Percentiles rank a stretch among this genome's conserved stretches.
phyloP scores from a whole-genome alignment of 2,329 filamentous ascomycete species.

The Bisporella sp. region DNA sequence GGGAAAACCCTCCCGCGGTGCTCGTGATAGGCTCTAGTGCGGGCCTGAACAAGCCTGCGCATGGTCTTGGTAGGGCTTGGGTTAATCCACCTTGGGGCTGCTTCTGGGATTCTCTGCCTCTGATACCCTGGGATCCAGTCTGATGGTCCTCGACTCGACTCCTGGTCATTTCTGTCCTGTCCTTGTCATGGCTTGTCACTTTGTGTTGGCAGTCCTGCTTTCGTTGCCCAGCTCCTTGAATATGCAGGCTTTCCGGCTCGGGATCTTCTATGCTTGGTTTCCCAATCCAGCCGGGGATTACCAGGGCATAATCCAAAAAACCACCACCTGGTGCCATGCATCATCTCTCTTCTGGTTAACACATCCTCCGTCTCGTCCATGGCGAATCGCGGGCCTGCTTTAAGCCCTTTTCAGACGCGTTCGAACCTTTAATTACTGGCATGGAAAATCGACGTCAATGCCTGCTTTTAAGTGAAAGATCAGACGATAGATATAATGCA shows the following conservation, averaged over 20 bases:
- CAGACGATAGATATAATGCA: slow-evolving; percentile 28
- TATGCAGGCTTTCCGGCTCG: neutral
- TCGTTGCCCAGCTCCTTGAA: too few relatives aligned
- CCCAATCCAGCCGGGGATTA: slow-evolving; percentile 14
- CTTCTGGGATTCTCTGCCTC: too few relatives aligned
- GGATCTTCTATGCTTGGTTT: slow-evolving; percentile 15
- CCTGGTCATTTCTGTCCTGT: too few relatives aligned
- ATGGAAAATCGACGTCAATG: slow-evolving; percentile 22
- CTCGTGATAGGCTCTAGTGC: too few relatives aligned
- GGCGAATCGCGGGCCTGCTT: slow-evolving; percentile 42
- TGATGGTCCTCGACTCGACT: too few relatives aligned
- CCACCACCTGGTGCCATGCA: slow-evolving; percentile 15
- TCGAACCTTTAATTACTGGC: slow-evolving; percentile 24
- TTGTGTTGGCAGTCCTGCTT: too few relatives aligned
- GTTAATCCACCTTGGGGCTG: too few relatives aligned
- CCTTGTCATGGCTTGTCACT: too few relatives aligned
- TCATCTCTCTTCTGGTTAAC: slow-evolving; percentile 16
- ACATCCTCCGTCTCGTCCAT: slow-evolving; percentile 42
- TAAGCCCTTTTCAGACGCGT: slow-evolving; percentile 35
- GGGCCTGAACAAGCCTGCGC: too few relatives aligned
- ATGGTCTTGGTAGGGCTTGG: too few relatives aligned
- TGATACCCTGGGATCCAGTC: too few relatives aligned
- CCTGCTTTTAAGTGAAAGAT: slow-evolving; percentile 20
- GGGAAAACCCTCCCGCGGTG: neutral
- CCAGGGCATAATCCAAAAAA: slow-evolving; percentile 19